Evolutionary conservation across 106 monocot species (phyloP).

Genomic region (Phalaenopsis equestris): DNA sequence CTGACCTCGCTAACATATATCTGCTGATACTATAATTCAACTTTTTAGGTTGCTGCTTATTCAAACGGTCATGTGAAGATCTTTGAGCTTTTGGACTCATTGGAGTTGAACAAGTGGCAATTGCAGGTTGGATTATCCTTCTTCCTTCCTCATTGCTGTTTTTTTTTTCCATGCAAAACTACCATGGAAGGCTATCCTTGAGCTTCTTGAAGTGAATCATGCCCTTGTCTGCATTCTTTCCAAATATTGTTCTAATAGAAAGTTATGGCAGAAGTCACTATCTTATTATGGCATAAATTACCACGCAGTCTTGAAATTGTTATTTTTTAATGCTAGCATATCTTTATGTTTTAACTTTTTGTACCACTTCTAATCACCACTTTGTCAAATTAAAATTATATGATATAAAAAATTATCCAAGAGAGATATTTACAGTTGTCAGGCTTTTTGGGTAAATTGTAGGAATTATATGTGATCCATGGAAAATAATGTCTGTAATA

Average conservation of each 20-base stretch:
- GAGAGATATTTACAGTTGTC: not conserved
- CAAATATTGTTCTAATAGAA: not conserved
- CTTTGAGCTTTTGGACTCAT: conserved; percentile 70
- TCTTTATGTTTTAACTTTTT: not conserved
- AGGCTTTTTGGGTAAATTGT: not conserved
- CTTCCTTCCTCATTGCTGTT: not conserved
- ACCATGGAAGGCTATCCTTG: not conserved
- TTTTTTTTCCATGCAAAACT: not conserved
- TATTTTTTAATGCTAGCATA: not conserved
- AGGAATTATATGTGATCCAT: not conserved
- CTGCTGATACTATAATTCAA: not conserved
- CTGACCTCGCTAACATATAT: not conserved
- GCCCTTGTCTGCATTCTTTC: not conserved
- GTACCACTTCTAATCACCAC: not conserved
- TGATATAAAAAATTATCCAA: not conserved
- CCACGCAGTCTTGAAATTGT: not conserved
- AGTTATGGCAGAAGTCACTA: not conserved
- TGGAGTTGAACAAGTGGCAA: conserved; percentile 89
- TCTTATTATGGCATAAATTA: not conserved
- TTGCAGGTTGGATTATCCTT: conserved; percentile 56
- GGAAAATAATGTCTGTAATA: not conserved
- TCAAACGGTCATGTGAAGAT: conserved; percentile 86
- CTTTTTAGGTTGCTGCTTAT: conserved; percentile 72
- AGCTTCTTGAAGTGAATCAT: not conserved
- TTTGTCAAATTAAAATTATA: not conserved